These are phyloP conservation scores for Phytophthora syringae DNA, from an alignment of 352 stramenopile species.

Conservation along the genomic window DNA sequence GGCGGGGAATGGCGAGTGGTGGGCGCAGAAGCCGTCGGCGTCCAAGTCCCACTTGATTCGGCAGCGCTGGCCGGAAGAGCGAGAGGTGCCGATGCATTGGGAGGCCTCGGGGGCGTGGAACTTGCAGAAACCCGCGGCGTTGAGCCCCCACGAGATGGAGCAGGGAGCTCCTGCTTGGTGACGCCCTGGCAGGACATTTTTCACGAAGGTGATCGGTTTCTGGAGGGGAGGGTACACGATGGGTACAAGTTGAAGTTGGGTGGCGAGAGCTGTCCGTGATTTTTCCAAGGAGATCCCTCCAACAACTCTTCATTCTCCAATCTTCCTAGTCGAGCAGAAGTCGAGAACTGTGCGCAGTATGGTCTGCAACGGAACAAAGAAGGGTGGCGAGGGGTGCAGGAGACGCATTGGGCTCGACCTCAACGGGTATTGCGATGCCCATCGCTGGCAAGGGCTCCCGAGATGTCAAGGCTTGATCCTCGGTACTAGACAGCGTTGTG, in stretches of 20 bases:
- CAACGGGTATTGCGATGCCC: constrained; percentile 22
- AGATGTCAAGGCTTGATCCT: constrained; percentile 26
- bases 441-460: constrained; percentile 4
- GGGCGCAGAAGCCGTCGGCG: constrained; percentile 16
- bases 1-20: constrained; percentile 16
- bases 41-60: constrained; percentile 33
- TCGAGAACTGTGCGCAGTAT: not conserved
- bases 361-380: constrained; percentile 9
- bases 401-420: too few species aligned
- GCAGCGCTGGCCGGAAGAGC: constrained; percentile 29
- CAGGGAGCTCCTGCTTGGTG: constrained; percentile 27
- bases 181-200: constrained; percentile 19
- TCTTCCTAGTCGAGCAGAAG: too few species aligned
- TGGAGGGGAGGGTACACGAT: not conserved
- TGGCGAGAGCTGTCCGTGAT: not conserved
- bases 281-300: not conserved
- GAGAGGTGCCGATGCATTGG: constrained; percentile 33
- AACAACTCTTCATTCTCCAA: too few species aligned
- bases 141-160: constrained; percentile 23
- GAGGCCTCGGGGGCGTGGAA: constrained; percentile 26
- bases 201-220: not conserved
- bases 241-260: not conserved
- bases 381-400: too few species aligned
- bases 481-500: constrained; percentile 1
- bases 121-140: constrained; percentile 31